Percentiles rank a stretch among this genome's conserved stretches.
Conservation (phyloP, 179 eudicot genomes). For the Nepenthes alata region DNA sequence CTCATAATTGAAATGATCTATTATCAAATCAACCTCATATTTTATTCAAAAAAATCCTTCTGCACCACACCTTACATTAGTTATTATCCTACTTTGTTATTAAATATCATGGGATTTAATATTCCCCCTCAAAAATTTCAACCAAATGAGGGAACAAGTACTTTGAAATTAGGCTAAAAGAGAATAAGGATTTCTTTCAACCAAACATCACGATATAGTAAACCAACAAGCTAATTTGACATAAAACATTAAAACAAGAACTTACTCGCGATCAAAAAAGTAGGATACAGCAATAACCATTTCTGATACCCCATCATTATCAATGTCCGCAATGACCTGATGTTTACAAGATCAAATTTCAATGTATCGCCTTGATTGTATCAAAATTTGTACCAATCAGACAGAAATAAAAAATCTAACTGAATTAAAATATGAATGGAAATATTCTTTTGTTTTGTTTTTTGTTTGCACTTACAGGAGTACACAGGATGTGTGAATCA, state of each 20-base stretch:
- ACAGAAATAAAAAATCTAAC: neutral
- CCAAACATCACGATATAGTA: neutral
- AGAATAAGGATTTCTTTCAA: no score
- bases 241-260: constrained; percentile 8
- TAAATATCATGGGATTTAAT: no score
- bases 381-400: neutral
- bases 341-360: constrained; percentile 5
- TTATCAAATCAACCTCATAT: no score
- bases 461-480: constrained; percentile 62
- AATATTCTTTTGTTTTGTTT: neutral
- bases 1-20: no score
- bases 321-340: constrained; percentile 97
- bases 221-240: neutral
- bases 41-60: no score
- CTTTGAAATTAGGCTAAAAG: no score
- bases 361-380: constrained; percentile 5
- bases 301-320: constrained; percentile 86
- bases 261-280: constrained; percentile 98
- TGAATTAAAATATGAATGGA: neutral
- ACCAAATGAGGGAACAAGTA: no score
- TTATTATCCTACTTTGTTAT: no score
- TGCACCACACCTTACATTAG: no score
- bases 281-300: constrained; percentile 99
- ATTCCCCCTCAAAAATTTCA: no score
- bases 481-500: constrained; percentile 78